Conservation (phyloP, 2,329 filamentous ascomycete genomes). For the Alternaria brassicicola region DNA sequence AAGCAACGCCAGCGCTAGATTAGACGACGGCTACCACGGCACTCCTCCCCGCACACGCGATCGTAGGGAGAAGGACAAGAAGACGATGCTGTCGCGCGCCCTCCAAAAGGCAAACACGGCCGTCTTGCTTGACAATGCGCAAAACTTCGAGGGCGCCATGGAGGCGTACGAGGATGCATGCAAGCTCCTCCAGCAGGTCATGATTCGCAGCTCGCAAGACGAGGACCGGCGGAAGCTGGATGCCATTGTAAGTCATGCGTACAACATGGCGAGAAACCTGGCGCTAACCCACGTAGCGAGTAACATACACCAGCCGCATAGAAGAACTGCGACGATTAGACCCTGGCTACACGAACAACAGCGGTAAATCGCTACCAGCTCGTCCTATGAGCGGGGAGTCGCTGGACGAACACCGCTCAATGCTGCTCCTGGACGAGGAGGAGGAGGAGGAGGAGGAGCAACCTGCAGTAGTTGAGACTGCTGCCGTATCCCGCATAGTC, state of each 20-base stretch:
- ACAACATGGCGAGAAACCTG: neutral
- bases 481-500: conserved; percentile 59
- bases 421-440: conserved; percentile 42
- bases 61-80: conserved; percentile 65
- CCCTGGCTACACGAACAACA: conserved; percentile 57
- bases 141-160: conserved; percentile 90
- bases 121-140: conserved; percentile 92
- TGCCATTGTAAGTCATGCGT: conserved; percentile 75
- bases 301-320: conserved; percentile 89
- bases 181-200: conserved; percentile 82
- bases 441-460: conserved; percentile 46
- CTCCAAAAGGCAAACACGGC: conserved; percentile 95
- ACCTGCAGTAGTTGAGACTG: conserved; percentile 57
- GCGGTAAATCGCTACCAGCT: conserved; percentile 77
- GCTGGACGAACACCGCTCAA: conserved; percentile 47
- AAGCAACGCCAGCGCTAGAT: conserved; percentile 41
- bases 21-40: conserved; percentile 42
- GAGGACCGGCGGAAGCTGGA: conserved; percentile 91
- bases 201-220: conserved; percentile 79
- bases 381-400: conserved; percentile 68
- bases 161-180: conserved; percentile 93
- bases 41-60: conserved; percentile 50
- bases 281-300: conserved; percentile 62
- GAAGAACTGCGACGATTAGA: conserved; percentile 80
- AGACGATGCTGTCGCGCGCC: conserved; percentile 95